Evolutionary conservation across 306 rosid genomes (phyloP), one percentile per base, ranked within the genome.

Genomic region (Malus sieversii): DNA sequence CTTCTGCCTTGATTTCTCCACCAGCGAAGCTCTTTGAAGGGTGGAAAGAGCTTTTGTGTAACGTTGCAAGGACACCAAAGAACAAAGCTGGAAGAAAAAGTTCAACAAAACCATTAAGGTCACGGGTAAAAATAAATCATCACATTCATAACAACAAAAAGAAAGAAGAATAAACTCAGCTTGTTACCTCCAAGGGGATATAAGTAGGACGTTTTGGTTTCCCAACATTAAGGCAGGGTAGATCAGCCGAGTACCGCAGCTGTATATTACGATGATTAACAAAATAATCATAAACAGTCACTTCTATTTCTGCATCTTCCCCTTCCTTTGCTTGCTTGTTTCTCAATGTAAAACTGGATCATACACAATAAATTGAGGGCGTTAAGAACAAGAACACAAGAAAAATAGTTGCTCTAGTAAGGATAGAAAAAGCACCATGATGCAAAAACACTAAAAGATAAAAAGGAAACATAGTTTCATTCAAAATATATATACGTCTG

Each of bases 1-100:
- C 85, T 92, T 96, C 83, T 92, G 97, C 85, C 98, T 88, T 0
- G 99, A 96, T 78, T 96, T 92, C 73, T 96, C 98, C 35, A 92
- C 98, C 44, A 96, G 81, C 0, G 98, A 89, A 71, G 98, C 66
- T 77, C 99, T 83, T 77, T 96, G 98, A 38, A 88, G 85, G 0
- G 98, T 89, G 6, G 99, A 81, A 3, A 96, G 72, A 8, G 98
- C 85, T 77, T 96, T 96, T 0, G 99, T 92, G 58, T 92, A 96
- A 0, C 99, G 88, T 88, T 96, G 97, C 60, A 96, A 75, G 1
- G 99, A 84, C n/a, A 96, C 91, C 89, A 92, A 69, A 6, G 83
- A 27, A 78, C 99, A 96, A 27, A 96, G 90, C 99, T 96, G 73
- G 4, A 57, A 1, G 18, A n/a, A 33, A 72, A 27, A 66, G 16